These are phyloP conservation scores for Basipetospora chlamydospora DNA, from an alignment of 2,329 filamentous ascomycete species.

Conservation along the genomic window DNA sequence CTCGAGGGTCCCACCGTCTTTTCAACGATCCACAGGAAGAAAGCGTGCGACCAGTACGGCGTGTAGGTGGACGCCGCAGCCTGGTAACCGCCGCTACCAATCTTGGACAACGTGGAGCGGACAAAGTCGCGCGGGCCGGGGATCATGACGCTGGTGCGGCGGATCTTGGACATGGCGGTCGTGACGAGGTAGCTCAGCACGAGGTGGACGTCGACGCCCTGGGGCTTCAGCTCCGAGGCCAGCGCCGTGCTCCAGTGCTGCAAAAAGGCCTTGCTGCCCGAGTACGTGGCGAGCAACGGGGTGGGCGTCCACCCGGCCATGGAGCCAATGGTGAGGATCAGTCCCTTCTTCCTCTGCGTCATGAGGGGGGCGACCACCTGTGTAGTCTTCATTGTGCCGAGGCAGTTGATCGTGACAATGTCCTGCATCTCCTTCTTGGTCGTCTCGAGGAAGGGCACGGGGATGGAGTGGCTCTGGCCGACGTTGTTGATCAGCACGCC, in stretches of 20 bases:
- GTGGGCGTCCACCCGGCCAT: slow-evolving; percentile 89
- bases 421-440: slow-evolving; percentile 64
- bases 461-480: slow-evolving; percentile 84
- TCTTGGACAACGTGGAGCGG: slow-evolving; percentile 58
- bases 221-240: slow-evolving; percentile 63
- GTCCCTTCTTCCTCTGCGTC: slow-evolving; percentile 66
- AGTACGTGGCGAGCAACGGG: slow-evolving; percentile 88
- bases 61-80: slow-evolving; percentile 71
- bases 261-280: slow-evolving; percentile 93
- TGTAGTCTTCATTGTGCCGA: slow-evolving; percentile 78
- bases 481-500: slow-evolving; percentile 94
- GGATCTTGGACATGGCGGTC: slow-evolving; percentile 93
- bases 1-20: slow-evolving; percentile 37
- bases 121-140: slow-evolving; percentile 78
- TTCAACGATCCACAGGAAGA: slow-evolving; percentile 74
- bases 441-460: slow-evolving; percentile 75
- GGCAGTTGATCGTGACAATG: slow-evolving; percentile 92
- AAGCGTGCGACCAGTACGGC: slow-evolving; percentile 81
- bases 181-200: slow-evolving; percentile 88
- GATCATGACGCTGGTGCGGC: slow-evolving; percentile 60
- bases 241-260: slow-evolving; percentile 90
- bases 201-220: slow-evolving; percentile 79
- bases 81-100: slow-evolving; percentile 70
- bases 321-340: slow-evolving; percentile 94
- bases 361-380: slow-evolving; percentile 75